phyloP scores from a whole-genome alignment of 176 grass and related monocot genomes.

The Thinopyrum elongatum region DNA sequence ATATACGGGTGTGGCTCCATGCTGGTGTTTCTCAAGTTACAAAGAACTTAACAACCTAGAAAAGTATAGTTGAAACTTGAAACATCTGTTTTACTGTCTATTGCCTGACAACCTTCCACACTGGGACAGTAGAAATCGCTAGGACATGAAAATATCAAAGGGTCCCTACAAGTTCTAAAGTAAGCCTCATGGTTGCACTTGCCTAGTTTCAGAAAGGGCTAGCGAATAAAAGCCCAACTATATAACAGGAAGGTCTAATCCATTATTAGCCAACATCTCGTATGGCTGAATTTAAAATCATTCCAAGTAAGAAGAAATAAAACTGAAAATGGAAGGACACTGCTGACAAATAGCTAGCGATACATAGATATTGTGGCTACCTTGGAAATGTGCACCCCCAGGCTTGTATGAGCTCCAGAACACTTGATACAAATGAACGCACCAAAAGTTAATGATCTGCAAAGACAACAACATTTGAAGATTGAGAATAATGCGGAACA shows the following conservation, averaged over 20 bases:
- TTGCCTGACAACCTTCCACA: no score
- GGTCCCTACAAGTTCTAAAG: conserved; percentile 6
- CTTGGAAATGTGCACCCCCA: conserved; percentile 91
- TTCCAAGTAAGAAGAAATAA: neutral
- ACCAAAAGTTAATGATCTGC: conserved; percentile 77
- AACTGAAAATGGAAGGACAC: conserved; percentile 6
- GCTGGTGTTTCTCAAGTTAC: neutral
- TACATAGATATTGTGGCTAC: neutral
- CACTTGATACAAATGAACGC: conserved; percentile 99
- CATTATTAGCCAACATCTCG: neutral
- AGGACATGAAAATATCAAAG: no score
- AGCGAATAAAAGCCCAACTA: neutral
- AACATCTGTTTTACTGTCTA: no score
- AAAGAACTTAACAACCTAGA: no score
- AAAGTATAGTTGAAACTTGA: no score
- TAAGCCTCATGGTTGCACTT: neutral
- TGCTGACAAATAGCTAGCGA: neutral
- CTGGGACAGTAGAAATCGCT: no score
- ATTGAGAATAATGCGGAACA: conserved; percentile 9
- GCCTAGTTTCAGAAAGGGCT: conserved; percentile 7
- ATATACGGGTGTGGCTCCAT: neutral
- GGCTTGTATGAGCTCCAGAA: conserved; percentile 91
- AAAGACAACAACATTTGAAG: conserved; percentile 13
- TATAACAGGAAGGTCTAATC: neutral
- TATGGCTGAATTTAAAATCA: neutral